These are phyloP conservation scores for Medicago lupulina DNA, from an alignment of 306 rosid genomes.

Conservation along the genomic window DNA sequence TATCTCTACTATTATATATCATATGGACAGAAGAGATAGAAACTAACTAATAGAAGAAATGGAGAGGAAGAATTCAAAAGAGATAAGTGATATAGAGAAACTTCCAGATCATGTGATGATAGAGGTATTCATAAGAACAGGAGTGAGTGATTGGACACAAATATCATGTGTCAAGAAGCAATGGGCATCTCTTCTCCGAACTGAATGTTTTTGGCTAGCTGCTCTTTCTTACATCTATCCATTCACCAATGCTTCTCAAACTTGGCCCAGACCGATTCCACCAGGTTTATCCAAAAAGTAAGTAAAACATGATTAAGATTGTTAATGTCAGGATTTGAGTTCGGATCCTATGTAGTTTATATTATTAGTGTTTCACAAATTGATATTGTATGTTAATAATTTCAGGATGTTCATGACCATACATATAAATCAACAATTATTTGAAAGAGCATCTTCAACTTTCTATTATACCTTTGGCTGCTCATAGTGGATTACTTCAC, in stretches of 20 bases:
- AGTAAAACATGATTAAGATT: neutral
- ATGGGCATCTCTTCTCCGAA: constrained; percentile 66
- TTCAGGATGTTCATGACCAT: constrained; percentile 76
- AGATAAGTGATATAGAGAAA: constrained; percentile 42
- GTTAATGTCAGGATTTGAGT: too few relatives aligned
- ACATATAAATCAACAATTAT: constrained; percentile 57
- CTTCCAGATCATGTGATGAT: constrained; percentile 71
- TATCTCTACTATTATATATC: too few relatives aligned
- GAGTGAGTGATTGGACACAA: constrained; percentile 58
- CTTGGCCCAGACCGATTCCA: constrained; percentile 80
- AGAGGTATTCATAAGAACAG: constrained; percentile 69
- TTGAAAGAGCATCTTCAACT: constrained; percentile 79
- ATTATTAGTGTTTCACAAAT: neutral
- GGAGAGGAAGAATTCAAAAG: constrained; percentile 32
- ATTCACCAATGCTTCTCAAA: constrained; percentile 49
- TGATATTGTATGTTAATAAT: neutral
- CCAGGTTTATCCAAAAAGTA: constrained; percentile 58
- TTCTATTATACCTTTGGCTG: constrained; percentile 32
- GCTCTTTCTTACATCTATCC: constrained; percentile 62
- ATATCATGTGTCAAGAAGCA: constrained; percentile 67
- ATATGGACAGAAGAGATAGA: neutral
- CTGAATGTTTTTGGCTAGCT: constrained; percentile 75
- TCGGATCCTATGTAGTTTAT: too few relatives aligned
- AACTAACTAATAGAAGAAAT: neutral
- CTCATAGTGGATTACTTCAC: constrained; percentile 75